Percentiles rank a stretch among this genome's conserved stretches.
phyloP scores from a whole-genome alignment of 2,329 filamentous ascomycete genomes.

The Coniochaeta hoffmannii region DNA sequence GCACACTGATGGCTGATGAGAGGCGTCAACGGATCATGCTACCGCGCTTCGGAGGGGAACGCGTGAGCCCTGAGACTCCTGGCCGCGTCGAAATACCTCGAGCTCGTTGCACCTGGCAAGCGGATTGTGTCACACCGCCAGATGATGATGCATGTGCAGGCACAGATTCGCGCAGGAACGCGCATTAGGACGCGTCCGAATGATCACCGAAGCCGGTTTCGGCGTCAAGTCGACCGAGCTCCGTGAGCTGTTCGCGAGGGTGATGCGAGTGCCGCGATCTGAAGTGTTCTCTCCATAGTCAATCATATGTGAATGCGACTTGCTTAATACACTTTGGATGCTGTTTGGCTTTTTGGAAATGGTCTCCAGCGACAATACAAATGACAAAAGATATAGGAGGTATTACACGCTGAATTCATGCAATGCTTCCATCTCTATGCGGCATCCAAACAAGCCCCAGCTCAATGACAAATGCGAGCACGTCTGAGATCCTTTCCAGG shows the following conservation, averaged over 20 bases:
- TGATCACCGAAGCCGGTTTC: neutral
- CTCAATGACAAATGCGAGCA: constrained; percentile 12
- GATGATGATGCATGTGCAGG: neutral
- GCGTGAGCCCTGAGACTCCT: neutral
- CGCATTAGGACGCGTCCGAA: neutral
- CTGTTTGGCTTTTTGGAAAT: no score
- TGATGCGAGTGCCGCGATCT: no score
- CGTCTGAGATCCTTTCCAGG: constrained; percentile 12
- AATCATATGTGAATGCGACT: neutral
- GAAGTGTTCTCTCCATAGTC: no score
- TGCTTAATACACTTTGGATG: neutral
- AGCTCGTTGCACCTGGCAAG: neutral
- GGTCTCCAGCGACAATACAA: neutral
- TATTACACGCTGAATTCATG: neutral
- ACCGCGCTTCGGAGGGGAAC: neutral
- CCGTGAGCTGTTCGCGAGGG: neutral
- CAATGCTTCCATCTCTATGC: neutral
- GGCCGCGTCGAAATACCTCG: neutral
- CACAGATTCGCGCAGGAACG: neutral
- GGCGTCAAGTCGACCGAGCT: neutral
- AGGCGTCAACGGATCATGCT: neutral
- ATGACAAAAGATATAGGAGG: neutral
- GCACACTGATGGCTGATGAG: no score
- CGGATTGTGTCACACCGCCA: neutral
- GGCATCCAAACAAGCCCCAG: constrained; percentile 4